Conservation (phyloP, 2,329 filamentous ascomycete genomes). For the Xenosphaeropsis pyriputrescens region DNA sequence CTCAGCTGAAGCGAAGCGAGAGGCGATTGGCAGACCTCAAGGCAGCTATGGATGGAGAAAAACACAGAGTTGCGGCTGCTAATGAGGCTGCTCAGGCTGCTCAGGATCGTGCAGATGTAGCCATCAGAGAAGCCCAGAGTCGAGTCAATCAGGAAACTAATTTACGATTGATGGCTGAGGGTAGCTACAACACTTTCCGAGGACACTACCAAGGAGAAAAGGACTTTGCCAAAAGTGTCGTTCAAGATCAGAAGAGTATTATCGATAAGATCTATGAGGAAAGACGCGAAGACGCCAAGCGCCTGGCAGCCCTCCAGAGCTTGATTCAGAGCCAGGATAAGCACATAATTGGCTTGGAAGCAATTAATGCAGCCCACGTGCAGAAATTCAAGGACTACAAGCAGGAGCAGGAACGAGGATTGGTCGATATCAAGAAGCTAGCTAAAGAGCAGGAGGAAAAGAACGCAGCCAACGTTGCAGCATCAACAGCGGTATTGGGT, state of each 20-base stretch:
- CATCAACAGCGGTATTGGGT: slow-evolving; percentile 43
- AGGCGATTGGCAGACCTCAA: slow-evolving; percentile 59
- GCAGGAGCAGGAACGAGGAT: slow-evolving; percentile 41
- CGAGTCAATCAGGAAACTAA: slow-evolving; percentile 52
- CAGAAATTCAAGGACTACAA: slow-evolving; percentile 51
- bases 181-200: slow-evolving; percentile 52
- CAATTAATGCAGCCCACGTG: slow-evolving; percentile 28
- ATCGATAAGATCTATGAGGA: slow-evolving; percentile 39
- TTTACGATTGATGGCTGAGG: slow-evolving; percentile 53
- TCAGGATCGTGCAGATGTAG: slow-evolving; percentile 49
- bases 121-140: slow-evolving; percentile 39
- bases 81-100: slow-evolving; percentile 43
- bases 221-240: slow-evolving; percentile 38
- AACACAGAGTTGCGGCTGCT: slow-evolving; percentile 42
- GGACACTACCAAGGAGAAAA: slow-evolving; percentile 54
- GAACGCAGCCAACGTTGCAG: slow-evolving; percentile 41
- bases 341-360: slow-evolving; percentile 52
- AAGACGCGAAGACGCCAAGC: slow-evolving; percentile 43
- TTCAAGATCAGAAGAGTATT: slow-evolving; percentile 33
- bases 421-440: slow-evolving; percentile 42
- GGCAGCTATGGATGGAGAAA: slow-evolving; percentile 47
- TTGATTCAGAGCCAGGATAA: slow-evolving; percentile 60
- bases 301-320: slow-evolving; percentile 48
- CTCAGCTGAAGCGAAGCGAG: slow-evolving; percentile 56
- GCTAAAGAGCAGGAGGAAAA: slow-evolving; percentile 43